Evolutionary conservation across 2,329 filamentous ascomycete genomes (phyloP).

Genomic region (Aspergillus hiratsukae): DNA sequence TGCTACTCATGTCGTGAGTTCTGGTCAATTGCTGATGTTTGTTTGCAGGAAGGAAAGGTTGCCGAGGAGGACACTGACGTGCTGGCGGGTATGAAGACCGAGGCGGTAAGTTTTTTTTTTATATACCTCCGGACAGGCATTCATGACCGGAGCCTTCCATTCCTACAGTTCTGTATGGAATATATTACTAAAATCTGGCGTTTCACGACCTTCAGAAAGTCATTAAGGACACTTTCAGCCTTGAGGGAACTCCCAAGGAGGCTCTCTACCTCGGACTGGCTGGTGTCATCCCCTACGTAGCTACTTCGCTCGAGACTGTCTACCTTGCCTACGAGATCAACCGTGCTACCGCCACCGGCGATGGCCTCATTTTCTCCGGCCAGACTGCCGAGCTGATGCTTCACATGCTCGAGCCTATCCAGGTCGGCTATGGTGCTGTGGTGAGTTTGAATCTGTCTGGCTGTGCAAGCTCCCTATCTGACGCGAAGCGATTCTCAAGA

Average conservation of each 20-base stretch:
- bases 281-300: conserved; percentile 79
- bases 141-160: neutral
- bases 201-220: conserved; percentile 45
- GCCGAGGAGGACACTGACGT: conserved; percentile 45
- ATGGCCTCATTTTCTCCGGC: conserved; percentile 61
- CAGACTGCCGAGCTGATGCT: conserved; percentile 69
- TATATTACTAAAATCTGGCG: conserved; percentile 6
- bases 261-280: conserved; percentile 66
- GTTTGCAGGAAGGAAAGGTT: conserved; percentile 32
- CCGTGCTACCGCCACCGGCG: conserved; percentile 57
- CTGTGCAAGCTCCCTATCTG: neutral
- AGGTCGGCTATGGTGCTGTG: conserved; percentile 85
- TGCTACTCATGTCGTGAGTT: neutral
- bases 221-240: conserved; percentile 65
- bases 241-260: conserved; percentile 62
- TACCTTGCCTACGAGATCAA: conserved; percentile 81
- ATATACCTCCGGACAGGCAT: neutral
- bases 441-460: conserved; percentile 43
- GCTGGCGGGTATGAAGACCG: conserved; percentile 49
- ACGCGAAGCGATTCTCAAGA: conserved; percentile 43
- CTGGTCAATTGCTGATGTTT: conserved; percentile 46
- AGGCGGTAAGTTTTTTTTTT: conserved; percentile 51
- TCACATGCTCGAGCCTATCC: conserved; percentile 74
- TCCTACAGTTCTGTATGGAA: neutral
- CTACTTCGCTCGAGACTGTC: conserved; percentile 76